Conservation (phyloP, 345 rosid genomes). For the Corchorus capsularis region DNA sequence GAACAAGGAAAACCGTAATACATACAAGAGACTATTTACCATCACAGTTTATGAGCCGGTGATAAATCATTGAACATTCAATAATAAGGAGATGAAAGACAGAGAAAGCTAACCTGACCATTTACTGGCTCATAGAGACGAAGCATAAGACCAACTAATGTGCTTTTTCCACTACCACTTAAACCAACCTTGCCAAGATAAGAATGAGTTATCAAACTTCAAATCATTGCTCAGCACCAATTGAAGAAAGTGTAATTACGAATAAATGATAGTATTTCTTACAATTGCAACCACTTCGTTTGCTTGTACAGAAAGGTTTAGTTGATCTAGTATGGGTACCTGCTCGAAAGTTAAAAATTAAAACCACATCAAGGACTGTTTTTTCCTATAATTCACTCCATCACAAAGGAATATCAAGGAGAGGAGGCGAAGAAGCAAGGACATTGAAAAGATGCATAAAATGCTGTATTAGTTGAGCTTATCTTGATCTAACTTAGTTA, state of each 20-base stretch:
- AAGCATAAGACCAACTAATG: slow-evolving; percentile 45
- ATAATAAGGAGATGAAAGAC: not conserved
- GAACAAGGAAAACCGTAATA: not conserved
- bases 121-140: slow-evolving; percentile 43
- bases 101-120: slow-evolving; percentile 42
- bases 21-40: not conserved
- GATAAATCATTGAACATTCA: not conserved
- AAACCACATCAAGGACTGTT: not conserved
- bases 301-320: slow-evolving; percentile 39
- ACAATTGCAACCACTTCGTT: slow-evolving; percentile 50
- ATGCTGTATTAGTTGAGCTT: not conserved
- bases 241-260: not conserved
- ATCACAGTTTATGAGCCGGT: no score
- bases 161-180: slow-evolving; percentile 56
- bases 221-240: slow-evolving; percentile 11
- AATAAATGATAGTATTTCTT: slow-evolving; percentile 23
- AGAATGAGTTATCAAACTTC: slow-evolving; percentile 3
- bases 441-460: not conserved
- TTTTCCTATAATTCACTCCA: not conserved
- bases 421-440: not conserved
- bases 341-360: slow-evolving; percentile 22
- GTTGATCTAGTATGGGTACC: slow-evolving; percentile 40
- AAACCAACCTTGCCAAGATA: slow-evolving; percentile 42
- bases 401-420: not conserved
- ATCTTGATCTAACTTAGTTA: slow-evolving; percentile 5